These are phyloP conservation scores for Nitzschia sp. DNA, from an alignment of 108 stramenopile genomes.

Conservation along the genomic window DNA sequence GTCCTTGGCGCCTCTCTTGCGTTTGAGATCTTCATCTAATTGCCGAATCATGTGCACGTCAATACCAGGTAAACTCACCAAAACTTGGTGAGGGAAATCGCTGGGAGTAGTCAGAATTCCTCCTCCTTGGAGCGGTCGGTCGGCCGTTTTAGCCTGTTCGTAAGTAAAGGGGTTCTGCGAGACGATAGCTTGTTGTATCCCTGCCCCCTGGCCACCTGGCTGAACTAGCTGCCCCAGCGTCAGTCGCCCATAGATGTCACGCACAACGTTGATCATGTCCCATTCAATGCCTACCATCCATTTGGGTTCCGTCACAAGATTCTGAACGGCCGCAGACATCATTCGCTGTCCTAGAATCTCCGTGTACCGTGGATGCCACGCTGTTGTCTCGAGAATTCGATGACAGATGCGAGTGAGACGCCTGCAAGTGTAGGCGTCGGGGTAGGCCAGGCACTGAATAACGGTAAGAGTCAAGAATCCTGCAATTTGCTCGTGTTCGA, in stretches of 20 bases:
- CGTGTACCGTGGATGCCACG: constrained; percentile 80
- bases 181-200: constrained; percentile 46
- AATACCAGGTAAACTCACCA: constrained; percentile 69
- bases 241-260: constrained; percentile 86
- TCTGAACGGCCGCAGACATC: constrained; percentile 67
- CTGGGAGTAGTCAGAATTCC: constrained; percentile 73
- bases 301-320: constrained; percentile 83
- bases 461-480: constrained; percentile 64
- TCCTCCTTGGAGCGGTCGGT: constrained; percentile 79
- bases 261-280: constrained; percentile 88
- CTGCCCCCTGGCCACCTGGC: constrained; percentile 88
- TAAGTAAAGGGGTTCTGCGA: constrained; percentile 36
- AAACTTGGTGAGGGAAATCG: constrained; percentile 69
- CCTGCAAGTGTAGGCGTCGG: constrained; percentile 87
- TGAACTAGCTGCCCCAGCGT: constrained; percentile 81
- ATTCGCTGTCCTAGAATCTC: constrained; percentile 72
- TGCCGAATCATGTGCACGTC: constrained; percentile 48
- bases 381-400: constrained; percentile 81
- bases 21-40: constrained; percentile 54
- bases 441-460: constrained; percentile 78
- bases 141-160: constrained; percentile 81
- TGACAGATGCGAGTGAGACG: constrained; percentile 83
- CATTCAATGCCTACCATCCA: constrained; percentile 94
- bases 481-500: constrained; percentile 81
- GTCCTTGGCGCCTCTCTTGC: constrained; percentile 83